Base-by-base conservation (phyloP, 495 filamentous ascomycete genomes). In the Penicillium herquei region DNA sequence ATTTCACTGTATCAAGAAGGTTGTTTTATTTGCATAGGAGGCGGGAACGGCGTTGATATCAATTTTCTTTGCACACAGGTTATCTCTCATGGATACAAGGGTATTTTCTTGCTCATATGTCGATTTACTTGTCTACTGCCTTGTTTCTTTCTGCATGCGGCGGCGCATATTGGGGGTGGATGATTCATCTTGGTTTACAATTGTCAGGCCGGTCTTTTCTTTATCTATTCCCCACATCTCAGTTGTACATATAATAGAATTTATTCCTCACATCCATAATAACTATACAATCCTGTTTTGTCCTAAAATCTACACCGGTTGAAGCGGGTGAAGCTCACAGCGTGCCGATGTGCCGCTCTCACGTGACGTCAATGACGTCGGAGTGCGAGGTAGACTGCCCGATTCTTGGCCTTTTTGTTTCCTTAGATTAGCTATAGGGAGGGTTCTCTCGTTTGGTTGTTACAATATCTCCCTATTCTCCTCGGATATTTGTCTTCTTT, bases 21-120 rank as follows among this genome's bases (percentile, higher is more conserved):
- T n/a, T 59, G 50, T 65, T 58, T 55, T 59, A 62, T 56, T 54
- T 70, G 68, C 72, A 75, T 73, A 62, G 61, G 54, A 56, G 66
- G 55, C 57, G 57, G 61, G 55, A 51, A 40, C 42, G 72, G 72
- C 72, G 70, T 75, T 55, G 13, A 32, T 55, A 35, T 51, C 50
- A n/a, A n/a, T n/a, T 44, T 42, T n/a, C 37, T 39, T 3, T 32
- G 11, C 9, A 11, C 13, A 18, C 14, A 8, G 10, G 3, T 7
- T 34, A 8, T 47, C 26, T 8, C 39, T 26, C 50, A 21, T 43
- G 37, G 37, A 51, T 37, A 52, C 49, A 56, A 43, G 26, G 10
- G 13, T 56, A 50, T 53, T 37, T 55, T 47, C 33, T 42, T 52
- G 42, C 46, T 49, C 21, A 26, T 26, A 26, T 26, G 21, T 26